Base-by-base conservation (phyloP, 345 rosid species). In the Erucastrum elatum region DNA sequence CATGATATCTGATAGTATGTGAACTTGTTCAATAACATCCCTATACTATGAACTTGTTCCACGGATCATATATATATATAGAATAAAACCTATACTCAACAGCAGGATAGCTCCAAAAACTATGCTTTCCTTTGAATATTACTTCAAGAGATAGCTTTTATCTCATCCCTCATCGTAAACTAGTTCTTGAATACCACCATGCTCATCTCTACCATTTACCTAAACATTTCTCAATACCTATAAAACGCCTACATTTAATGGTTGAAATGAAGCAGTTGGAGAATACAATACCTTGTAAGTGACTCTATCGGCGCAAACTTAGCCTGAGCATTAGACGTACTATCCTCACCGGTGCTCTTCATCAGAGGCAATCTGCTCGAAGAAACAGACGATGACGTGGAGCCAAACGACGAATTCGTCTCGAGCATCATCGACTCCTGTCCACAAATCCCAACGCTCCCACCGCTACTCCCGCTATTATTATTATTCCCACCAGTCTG, bases 391-490 rank as follows among this genome's bases (percentile, higher is more conserved):
- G 98, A 91, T 8, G 93, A 87, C 2, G 92, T 80, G 41, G 97
- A 93, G 62, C 97, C 95, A 78, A 88, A 93, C 0, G 98, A 90
- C 21, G 93, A 91, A 63, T 81, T 84, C 6, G 97, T 90, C 77
- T 91, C 95, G 62, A 93, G 78, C 60, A 81, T 79, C 83, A 93
- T 77, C 53, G 94, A 88, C 83, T 90, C 97, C 4, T 87, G 90
- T 10, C 90, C 90, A 16, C 80, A 71, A 67, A 69, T 62, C 31
- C 80, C 82, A 10, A 78, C 90, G 29, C 84, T 61, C 13, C 80
- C 80, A 51, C 74, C 74, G 58, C 66, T 65, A 16, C 77, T 75
- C 1, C 35, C 78, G 46, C 75, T 75, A 37, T 77, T 72, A 37
- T 62, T 29, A 29, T 29, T 29, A 51, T 35, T 74, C 73, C 64